Conservation (phyloP, 169 alveolate species). For the Ichthyophthirius multifiliis region DNA sequence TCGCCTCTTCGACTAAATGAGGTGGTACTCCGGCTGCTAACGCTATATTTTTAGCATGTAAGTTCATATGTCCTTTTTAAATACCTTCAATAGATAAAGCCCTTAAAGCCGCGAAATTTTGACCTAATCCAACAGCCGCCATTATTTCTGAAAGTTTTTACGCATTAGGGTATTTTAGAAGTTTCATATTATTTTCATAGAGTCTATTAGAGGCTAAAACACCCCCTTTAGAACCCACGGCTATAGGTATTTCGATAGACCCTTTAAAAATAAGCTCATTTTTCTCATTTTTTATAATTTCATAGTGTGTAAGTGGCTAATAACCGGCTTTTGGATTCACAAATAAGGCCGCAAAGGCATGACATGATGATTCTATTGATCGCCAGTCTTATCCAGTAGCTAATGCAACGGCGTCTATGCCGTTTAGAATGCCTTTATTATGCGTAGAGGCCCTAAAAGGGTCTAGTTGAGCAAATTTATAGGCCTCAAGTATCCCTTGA, state of each 20-base stretch:
- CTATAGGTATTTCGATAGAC: slow-evolving; percentile 75
- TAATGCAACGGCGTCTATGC: slow-evolving; percentile 84
- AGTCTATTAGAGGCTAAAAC: slow-evolving; percentile 71
- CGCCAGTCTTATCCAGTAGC: slow-evolving; percentile 88
- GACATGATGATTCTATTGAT: slow-evolving; percentile 84
- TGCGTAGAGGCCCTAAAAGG: slow-evolving; percentile 84
- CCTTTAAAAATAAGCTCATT: slow-evolving; percentile 60
- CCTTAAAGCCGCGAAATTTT: slow-evolving; percentile 82
- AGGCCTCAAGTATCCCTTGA: slow-evolving; percentile 73
- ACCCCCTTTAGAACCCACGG: slow-evolving; percentile 88
- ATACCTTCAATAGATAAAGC: slow-evolving; percentile 87
- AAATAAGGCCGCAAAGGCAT: slow-evolving; percentile 74
- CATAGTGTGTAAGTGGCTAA: slow-evolving; percentile 68
- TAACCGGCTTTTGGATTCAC: slow-evolving; percentile 56
- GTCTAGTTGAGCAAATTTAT: slow-evolving; percentile 72
- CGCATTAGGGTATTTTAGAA: slow-evolving; percentile 78
- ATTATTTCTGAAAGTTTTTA: slow-evolving; percentile 65
- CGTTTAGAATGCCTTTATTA: slow-evolving; percentile 88
- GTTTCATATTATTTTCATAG: slow-evolving; percentile 45
- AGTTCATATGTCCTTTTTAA: slow-evolving; percentile 83
- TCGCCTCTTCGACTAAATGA: slow-evolving; percentile 78
- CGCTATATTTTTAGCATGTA: slow-evolving; percentile 87
- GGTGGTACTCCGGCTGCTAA: slow-evolving; percentile 81
- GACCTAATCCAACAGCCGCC: slow-evolving; percentile 80
- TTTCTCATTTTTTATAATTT: slow-evolving; percentile 43